Percentiles rank a stretch among this genome's conserved stretches.
Evolutionary conservation across 108 stramenopile species (phyloP).

Genomic region (Cyclotella choctawhatcheeana): DNA sequence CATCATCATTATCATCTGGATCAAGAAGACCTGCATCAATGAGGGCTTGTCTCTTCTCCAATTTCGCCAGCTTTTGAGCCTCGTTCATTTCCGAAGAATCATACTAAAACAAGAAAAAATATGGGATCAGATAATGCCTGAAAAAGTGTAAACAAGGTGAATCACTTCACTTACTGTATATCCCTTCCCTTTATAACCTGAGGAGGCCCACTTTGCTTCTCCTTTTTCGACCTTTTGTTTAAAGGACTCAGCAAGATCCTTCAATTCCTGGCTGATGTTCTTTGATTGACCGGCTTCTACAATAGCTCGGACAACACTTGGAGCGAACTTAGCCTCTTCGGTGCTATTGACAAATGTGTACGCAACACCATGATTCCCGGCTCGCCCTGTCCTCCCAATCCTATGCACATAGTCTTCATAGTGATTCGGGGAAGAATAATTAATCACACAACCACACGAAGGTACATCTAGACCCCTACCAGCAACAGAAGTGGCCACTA

Average conservation of each 20-base stretch:
- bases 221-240: constrained; percentile 93
- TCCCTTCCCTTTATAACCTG: constrained; percentile 96
- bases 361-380: constrained; percentile 92
- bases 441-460: constrained; percentile 90
- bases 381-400: constrained; percentile 97
- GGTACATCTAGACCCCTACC: constrained; percentile 98
- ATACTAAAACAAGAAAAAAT: no score
- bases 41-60: constrained; percentile 91
- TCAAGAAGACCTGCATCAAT: constrained; percentile 88
- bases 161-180: no score
- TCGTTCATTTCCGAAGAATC: constrained; percentile 95
- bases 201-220: constrained; percentile 92
- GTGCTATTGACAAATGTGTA: constrained; percentile 95
- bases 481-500: constrained; percentile 96
- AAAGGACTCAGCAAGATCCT: constrained; percentile 87
- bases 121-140: no score
- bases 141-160: no score
- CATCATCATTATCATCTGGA: constrained; percentile 80
- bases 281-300: constrained; percentile 90
- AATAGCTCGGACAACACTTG: constrained; percentile 91
- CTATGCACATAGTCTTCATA: constrained; percentile 99
- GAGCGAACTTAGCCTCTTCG: constrained; percentile 96
- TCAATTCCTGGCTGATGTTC: constrained; percentile 86
- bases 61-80: constrained; percentile 84
- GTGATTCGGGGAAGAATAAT: constrained; percentile 98